A percentile compares a stretch with the other conserved stretches of the same genome.
Conservation (phyloP, 2,329 filamentous ascomycete species). For the Colletotrichum coccodes region DNA sequence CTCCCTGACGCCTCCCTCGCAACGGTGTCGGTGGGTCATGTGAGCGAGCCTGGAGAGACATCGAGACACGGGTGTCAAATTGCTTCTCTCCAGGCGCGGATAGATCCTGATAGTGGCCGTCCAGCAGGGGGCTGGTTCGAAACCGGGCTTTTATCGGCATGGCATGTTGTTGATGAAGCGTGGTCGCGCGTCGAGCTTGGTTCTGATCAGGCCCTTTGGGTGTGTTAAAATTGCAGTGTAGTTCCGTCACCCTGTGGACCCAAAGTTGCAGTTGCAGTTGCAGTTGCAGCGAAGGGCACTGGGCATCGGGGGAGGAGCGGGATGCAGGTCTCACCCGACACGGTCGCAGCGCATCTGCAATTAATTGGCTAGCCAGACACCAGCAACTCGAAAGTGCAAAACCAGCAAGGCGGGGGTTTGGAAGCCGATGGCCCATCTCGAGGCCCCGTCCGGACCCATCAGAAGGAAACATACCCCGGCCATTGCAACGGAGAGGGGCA, state of each 20-base stretch:
- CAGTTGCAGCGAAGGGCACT: no score
- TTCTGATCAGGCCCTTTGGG: neutral
- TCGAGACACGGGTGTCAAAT: neutral
- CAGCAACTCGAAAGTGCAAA: neutral
- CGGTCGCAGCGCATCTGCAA: no score
- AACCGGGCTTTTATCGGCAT: no score
- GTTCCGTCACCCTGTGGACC: no score
- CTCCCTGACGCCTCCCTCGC: constrained; percentile 5
- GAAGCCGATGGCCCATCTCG: neutral
- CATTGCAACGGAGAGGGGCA: neutral
- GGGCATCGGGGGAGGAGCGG: no score
- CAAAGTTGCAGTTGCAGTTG: no score
- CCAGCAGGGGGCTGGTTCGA: no score
- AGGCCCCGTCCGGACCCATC: neutral
- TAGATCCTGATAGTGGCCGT: no score
- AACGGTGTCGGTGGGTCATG: constrained; percentile 1
- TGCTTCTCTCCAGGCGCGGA: no score
- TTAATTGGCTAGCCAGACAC: neutral
- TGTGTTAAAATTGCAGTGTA: constrained; percentile 17
- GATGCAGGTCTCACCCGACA: no score
- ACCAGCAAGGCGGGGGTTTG: neutral
- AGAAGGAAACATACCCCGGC: neutral
- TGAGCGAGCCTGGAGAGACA: neutral
- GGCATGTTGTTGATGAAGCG: no score
- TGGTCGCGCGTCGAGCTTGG: neutral